A percentile compares a stretch with the other conserved stretches of the same genome.
phyloP scores from a whole-genome alignment of 306 rosid genomes.

The Rosa multiflora region DNA sequence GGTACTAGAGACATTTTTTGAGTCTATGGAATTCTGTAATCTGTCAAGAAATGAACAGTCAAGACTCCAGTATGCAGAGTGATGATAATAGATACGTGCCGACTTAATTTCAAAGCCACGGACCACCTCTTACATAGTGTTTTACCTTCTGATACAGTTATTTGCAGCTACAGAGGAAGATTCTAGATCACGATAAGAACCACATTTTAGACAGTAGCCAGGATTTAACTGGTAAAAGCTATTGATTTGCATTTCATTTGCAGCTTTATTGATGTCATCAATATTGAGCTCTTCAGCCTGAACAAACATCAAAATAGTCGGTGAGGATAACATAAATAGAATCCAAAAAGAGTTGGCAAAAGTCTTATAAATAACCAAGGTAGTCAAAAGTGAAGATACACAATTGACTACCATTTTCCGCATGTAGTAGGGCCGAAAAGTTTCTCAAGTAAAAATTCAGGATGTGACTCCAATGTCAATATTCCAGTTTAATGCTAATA shows the following conservation, averaged over 20 bases:
- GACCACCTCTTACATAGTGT: slow-evolving; percentile 7
- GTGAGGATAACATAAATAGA: background rate
- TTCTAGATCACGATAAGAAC: slow-evolving; percentile 63
- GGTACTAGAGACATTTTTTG: slow-evolving; percentile 47
- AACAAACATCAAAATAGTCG: background rate
- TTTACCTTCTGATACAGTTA: slow-evolving; percentile 54
- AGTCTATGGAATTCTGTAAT: slow-evolving; percentile 54
- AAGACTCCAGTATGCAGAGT: background rate
- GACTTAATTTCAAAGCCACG: background rate
- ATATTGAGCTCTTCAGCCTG: slow-evolving; percentile 40
- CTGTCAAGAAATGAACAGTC: slow-evolving; percentile 40
- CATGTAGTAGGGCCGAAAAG: no score
- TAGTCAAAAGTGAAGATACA: background rate
- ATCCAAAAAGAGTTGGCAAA: background rate
- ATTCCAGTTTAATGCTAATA: background rate
- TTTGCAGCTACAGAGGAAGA: slow-evolving; percentile 42
- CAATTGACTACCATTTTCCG: background rate
- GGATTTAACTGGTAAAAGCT: slow-evolving; percentile 39
- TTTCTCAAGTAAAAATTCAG: background rate
- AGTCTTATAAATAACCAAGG: background rate
- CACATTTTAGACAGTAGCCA: slow-evolving; percentile 66
- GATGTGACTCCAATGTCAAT: slow-evolving; percentile 10
- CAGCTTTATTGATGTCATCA: slow-evolving; percentile 39
- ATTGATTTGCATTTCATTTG: slow-evolving; percentile 29
- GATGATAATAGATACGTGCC: background rate